These are phyloP conservation scores for Pelargonium fulgidum DNA, from an alignment of 441 rosid genomes.

Conservation along the genomic window DNA sequence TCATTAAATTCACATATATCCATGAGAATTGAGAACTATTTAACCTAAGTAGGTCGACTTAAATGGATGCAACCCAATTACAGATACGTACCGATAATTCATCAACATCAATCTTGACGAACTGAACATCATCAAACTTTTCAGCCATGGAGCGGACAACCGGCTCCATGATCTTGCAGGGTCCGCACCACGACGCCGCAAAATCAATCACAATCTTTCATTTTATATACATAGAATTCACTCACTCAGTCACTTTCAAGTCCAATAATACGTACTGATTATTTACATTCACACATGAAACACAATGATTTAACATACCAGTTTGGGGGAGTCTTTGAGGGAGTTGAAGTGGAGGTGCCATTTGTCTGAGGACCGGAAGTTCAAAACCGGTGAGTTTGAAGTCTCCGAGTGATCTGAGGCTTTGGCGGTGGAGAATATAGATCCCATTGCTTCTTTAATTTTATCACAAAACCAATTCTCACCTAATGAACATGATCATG, in stretches of 20 bases:
- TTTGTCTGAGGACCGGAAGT: conserved; percentile 52
- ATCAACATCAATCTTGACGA: conserved; percentile 80
- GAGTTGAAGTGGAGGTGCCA: conserved; percentile 78
- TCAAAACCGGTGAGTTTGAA: conserved; percentile 24
- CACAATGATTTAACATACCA: conserved; percentile 33
- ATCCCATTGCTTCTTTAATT: conserved; percentile 58
- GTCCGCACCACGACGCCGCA: conserved; percentile 84
- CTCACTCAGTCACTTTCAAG: conserved; percentile 8
- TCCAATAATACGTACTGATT: background rate
- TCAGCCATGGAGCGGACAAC: conserved; percentile 39
- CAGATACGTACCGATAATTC: conserved; percentile 48
- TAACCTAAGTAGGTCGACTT: too few relatives aligned
- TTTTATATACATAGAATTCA: too few relatives aligned
- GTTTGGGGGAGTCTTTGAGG: conserved; percentile 44
- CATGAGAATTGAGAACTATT: background rate
- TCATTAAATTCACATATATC: background rate
- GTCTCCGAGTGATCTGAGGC: conserved; percentile 9
- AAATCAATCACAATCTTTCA: conserved; percentile 69
- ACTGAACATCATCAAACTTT: conserved; percentile 44
- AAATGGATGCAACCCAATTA: too few relatives aligned
- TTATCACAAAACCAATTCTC: too few relatives aligned
- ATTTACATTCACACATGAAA: background rate
- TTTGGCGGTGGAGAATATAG: conserved; percentile 25
- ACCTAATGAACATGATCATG: too few relatives aligned
- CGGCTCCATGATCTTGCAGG: conserved; percentile 70